phyloP scores from a whole-genome alignment of 345 rosid species.

The Hevea brasiliensis region DNA sequence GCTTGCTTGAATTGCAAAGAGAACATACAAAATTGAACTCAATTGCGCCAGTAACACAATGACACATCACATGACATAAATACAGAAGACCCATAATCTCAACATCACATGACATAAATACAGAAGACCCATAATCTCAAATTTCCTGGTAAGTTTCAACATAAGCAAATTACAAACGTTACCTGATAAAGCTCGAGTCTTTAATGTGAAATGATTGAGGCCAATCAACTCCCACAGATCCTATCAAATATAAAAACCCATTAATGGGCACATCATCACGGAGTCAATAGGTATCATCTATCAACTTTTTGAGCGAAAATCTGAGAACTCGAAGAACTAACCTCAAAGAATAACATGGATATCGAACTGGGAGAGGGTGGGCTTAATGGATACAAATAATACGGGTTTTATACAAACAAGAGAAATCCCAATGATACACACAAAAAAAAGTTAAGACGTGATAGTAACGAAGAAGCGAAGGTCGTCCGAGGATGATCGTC shows the following conservation, averaged over 20 bases:
- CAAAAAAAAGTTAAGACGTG: neutral
- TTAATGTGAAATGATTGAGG: slow-evolving; percentile 38
- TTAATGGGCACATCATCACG: neutral
- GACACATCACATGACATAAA: no score
- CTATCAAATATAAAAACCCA: slow-evolving; percentile 25
- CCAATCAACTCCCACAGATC: slow-evolving; percentile 36
- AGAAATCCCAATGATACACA: neutral
- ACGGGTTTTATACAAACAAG: neutral
- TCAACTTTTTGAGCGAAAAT: neutral
- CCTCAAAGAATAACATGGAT: slow-evolving; percentile 38
- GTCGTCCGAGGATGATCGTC: neutral
- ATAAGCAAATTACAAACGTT: neutral
- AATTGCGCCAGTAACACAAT: neutral
- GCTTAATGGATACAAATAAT: neutral
- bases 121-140: no score
- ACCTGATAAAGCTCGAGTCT: slow-evolving; percentile 43
- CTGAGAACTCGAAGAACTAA: neutral
- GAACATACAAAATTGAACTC: neutral
- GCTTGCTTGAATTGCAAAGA: neutral
- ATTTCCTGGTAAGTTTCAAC: no score
- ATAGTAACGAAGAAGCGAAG: neutral
- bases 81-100: no score
- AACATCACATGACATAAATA: no score
- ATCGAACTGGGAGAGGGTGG: neutral
- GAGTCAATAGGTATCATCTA: neutral